Evolutionary conservation across 2,329 filamentous ascomycete genomes (phyloP), one percentile per base, ranked within the genome.

Genomic region (Talaromyces atroroseus): DNA sequence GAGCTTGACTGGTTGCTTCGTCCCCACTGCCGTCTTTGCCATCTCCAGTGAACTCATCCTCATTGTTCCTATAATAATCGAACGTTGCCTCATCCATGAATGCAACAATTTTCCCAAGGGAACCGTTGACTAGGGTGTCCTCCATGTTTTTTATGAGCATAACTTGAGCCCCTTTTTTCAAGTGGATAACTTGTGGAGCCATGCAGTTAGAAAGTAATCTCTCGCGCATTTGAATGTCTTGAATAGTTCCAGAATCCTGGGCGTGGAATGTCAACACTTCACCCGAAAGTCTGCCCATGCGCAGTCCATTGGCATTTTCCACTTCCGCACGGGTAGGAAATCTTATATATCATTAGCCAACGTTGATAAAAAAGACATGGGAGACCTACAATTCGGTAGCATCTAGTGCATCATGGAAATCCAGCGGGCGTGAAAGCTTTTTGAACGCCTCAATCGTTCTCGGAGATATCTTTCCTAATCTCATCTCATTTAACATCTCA

Each of bases 131-230:
- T 0, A 99, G 80, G 0, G 84, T 86, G 40, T 96, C 90, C 67
- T 99, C 94, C 75, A 97, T 87, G 65, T 99, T 99, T 73, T 99
- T 99, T 79, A 99, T 96, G n/a, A 99, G 78, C 94, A 99, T 99
- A 46, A 99, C 95, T 69, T 99, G 95, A 0, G 94, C 90, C 10
- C 91, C 90, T 60, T 94, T 87, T 71, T 96, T 97, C 29, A 99
- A 75, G 34, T 88, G 84, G 20, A 99, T 82, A 0, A 74, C 68
- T 64, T 87, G 87, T 0, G 94, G 92, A 0, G 94, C 92, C 89
- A 99, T 96, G 83, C 95, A 95, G 67, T 92, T 96, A 5, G 82
- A 73, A 5, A 99, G 78, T 0, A 97, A 73, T 67, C 85, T 92
- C 47, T 95, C 90, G 32, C 89, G 86, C 38, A 87, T 72, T 0